Evolutionary conservation across 257 asterid species (phyloP), one percentile per base, ranked within the genome.

Genomic region (Nyctanthes arbortristis): DNA sequence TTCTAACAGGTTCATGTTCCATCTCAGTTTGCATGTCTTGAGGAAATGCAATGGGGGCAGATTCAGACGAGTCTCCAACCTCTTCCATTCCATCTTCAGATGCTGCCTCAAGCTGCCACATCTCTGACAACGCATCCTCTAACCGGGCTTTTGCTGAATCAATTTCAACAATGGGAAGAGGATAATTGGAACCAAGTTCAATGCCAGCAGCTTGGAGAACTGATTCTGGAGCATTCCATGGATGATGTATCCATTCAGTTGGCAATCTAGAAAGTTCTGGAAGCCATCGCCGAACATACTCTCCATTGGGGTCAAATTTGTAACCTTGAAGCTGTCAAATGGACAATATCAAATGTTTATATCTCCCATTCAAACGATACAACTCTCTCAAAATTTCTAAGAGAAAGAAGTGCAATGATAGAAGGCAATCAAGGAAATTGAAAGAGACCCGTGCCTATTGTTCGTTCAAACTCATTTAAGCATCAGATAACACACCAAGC

Each of bases 231-330:
- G 97, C 91, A 61, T 90, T 73, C 95, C 95, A 93, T 0, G 96
- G 97, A 62, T 90, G 98, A 63, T 93, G 98, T 64, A 93, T 93
- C 97, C 97, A 92, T 65, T 90, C 95, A 0, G 96, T 90, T 8
- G 98, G 98, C 36, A 90, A 68, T 30, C 97, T 74, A 65, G 95
- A 73, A 1, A 93, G 96, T 55, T 93, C 98, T 2, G 98, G 98
- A 66, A 90, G 96, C 98, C 98, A 93, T 59, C 98, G 72, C 16
- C 98, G 84, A 11, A 93, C 98, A 43, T 93, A 93, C 71, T 93
- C 98, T 39, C 98, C 98, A 8, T 89, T 75, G 7, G 98, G 97
- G 58, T 93, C 96, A 40, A 77, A 90, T 68, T 83, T 91, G 81
- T 91, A 89, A 5, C 98, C 97, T 74, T 88, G 93, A 72, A 84